phyloP scores from a whole-genome alignment of 2,329 filamentous ascomycete genomes.

The Apiospora malaysiana region DNA sequence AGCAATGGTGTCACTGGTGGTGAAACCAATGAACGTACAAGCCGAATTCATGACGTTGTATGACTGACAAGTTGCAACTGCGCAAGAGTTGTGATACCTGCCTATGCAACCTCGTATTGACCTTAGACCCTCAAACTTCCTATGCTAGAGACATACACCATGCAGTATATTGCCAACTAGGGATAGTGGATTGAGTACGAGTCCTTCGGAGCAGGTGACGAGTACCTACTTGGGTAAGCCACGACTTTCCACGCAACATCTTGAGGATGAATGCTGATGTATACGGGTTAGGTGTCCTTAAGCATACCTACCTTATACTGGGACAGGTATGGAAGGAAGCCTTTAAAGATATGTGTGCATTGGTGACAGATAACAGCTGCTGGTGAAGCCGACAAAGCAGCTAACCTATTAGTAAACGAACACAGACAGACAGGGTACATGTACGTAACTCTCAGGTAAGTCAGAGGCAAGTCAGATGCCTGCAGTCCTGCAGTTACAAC shows the following conservation, averaged over 20 bases:
- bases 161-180: not conserved
- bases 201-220: not conserved
- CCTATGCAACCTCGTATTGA: slow-evolving; percentile 7
- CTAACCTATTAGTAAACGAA: not conserved
- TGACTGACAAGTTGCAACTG: not conserved
- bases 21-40: not conserved
- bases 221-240: too few species aligned
- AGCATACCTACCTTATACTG: not conserved
- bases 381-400: not conserved
- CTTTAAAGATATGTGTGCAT: not conserved
- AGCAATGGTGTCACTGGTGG: not conserved
- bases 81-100: not conserved
- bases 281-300: not conserved
- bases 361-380: not conserved
- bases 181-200: not conserved
- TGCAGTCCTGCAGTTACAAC: not conserved
- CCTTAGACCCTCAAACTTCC: not conserved
- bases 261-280: not conserved
- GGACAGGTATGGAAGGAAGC: not conserved
- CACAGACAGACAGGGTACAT: not conserved
- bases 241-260: too few species aligned
- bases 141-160: not conserved
- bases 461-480: too few species aligned
- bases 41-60: not conserved
- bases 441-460: slow-evolving; percentile 16